Base-by-base conservation (phyloP, 2,329 filamentous ascomycete genomes). In the Botrytis porri region DNA sequence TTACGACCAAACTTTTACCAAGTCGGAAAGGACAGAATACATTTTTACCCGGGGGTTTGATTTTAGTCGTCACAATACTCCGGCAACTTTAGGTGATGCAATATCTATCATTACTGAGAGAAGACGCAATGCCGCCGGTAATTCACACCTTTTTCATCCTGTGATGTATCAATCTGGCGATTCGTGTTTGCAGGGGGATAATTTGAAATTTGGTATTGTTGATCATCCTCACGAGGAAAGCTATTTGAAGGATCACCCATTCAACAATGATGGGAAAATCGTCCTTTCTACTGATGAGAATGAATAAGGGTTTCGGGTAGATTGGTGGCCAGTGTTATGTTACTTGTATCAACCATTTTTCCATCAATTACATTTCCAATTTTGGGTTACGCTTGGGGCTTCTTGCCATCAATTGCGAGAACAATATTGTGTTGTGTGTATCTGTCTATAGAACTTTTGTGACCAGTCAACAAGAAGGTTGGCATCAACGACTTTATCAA, bases 1-100 rank as follows among this genome's bases (percentile, higher is more conserved):
- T 0, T 74, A 77, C 37, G 79, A 80, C 54, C 73, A 79, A 60
- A 80, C 79, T 14, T 75, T 59, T 16, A 79, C 77, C 16, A 80
- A 80, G 66, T 62, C 69, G 14, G 76, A 80, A 65, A 74, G 79
- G 14, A 59, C 75, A 14, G 78, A 77, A 37, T 80, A 77, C 43
- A 69, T 80, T 20, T 73, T 72, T 32, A 72, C 71, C 7, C 76
- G 77, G 59, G 78, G 78, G 22, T 70, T 74, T 4, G 74, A 75
- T 60, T 78, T 79, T 18, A 54, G 35, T 16, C 59, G 37, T 39
- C 22, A 61, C 6, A 76, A 78, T 73, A 75, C 77, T 29, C 78
- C 78, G 18, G 78, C 78, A 45, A 80, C 79, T 1, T 71, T 80
- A 51, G 61, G 59, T 10, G 45, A 41, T 32, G 62, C 70, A 29